A percentile compares a stretch with the other conserved stretches of the same genome.
Conservation (phyloP, 768 basidiomycete genomes). For the Neoboletus magnificus region DNA sequence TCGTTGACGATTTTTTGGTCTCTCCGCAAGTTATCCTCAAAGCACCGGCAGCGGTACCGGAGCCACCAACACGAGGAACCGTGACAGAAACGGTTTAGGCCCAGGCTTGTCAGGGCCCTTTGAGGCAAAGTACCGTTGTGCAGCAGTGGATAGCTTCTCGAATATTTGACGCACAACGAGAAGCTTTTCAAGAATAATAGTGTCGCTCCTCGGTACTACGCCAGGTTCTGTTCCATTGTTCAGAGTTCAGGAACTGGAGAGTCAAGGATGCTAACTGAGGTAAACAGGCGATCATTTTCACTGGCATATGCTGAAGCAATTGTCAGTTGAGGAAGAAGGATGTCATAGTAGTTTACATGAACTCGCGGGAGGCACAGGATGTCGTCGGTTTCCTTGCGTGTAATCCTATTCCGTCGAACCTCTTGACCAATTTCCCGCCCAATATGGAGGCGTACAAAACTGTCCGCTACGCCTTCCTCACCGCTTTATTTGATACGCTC, state of each 20-base stretch:
- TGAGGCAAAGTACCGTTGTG: background rate
- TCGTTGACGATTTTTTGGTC: no score
- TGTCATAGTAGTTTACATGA: background rate
- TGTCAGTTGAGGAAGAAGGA: background rate
- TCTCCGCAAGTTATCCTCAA: no score
- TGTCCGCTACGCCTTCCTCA: slow-evolving; percentile 3
- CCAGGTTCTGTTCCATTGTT: slow-evolving; percentile 5
- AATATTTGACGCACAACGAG: slow-evolving; percentile 7
- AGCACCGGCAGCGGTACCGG: no score
- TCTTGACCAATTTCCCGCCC: background rate
- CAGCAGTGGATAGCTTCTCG: background rate
- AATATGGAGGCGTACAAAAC: background rate
- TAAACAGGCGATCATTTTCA: background rate
- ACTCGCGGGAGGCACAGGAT: background rate
- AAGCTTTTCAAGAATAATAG: background rate
- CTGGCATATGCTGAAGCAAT: background rate
- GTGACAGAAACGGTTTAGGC: background rate
- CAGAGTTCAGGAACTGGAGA: slow-evolving; percentile 2
- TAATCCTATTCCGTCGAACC: background rate
- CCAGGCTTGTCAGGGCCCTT: background rate
- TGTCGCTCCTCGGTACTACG: background rate
- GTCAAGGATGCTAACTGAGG: slow-evolving; percentile 4
- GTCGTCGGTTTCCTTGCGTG: background rate
- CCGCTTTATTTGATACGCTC: slow-evolving; percentile 2
- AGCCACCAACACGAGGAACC: no score